phyloP scores from a whole-genome alignment of 1,139 yeast genomes.

The Zygoascus hellenicus region DNA sequence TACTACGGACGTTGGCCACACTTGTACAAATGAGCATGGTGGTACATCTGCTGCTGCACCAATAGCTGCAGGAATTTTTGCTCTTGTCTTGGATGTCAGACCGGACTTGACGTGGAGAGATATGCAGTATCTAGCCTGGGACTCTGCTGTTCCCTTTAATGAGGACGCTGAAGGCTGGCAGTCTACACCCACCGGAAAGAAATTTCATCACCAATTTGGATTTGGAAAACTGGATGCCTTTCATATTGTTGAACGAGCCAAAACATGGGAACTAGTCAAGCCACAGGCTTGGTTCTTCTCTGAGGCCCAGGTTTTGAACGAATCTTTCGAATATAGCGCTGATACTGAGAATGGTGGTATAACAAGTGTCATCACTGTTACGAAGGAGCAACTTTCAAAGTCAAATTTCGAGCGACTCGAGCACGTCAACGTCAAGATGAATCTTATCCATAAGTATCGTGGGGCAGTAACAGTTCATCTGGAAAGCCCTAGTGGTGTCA shows the following conservation, averaged over 20 bases:
- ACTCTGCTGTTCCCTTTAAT: slow-evolving; percentile 63
- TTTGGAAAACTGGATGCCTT: slow-evolving; percentile 90
- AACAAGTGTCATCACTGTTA: slow-evolving; percentile 44
- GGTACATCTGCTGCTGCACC: slow-evolving; percentile 99
- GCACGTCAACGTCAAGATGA: slow-evolving; percentile 78
- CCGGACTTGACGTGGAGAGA: slow-evolving; percentile 96
- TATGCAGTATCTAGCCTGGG: slow-evolving; percentile 74
- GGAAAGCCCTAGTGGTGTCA: slow-evolving; percentile 68
- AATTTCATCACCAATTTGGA: slow-evolving; percentile 83
- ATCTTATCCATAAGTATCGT: slow-evolving; percentile 57
- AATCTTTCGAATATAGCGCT: slow-evolving; percentile 22
- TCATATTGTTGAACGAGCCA: slow-evolving; percentile 65
- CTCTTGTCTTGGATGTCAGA: slow-evolving; percentile 73
- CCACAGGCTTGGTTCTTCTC: slow-evolving; percentile 83
- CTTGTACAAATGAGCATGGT: slow-evolving; percentile 75
- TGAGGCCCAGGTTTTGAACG: slow-evolving; percentile 37
- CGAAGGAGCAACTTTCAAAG: slow-evolving; percentile 44
- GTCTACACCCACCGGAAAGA: slow-evolving; percentile 46
- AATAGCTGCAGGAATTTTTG: slow-evolving; percentile 88
- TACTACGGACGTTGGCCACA: slow-evolving; percentile 71
- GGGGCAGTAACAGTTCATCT: slow-evolving; percentile 67
- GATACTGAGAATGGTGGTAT: slow-evolving; percentile 28
- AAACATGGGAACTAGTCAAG: slow-evolving; percentile 74
- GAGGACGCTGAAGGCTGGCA: slow-evolving; percentile 69
- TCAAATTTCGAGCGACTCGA: slow-evolving; percentile 70